These are phyloP conservation scores for Phoenix roebelenii DNA, from an alignment of 176 grass and related monocot species.

Conservation along the genomic window DNA sequence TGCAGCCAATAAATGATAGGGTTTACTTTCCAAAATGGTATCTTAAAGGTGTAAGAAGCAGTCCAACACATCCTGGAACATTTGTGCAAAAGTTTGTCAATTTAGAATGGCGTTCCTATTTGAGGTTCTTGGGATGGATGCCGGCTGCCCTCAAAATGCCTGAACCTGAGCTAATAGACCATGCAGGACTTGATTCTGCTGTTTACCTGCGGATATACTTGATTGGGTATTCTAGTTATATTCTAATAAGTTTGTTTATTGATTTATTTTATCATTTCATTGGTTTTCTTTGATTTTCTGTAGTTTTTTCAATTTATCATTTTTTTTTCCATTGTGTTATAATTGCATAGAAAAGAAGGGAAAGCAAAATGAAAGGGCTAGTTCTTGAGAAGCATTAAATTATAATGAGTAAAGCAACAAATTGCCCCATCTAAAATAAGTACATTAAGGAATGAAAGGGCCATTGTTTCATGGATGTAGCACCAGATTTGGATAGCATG, in stretches of 20 bases:
- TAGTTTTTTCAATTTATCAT: constrained; percentile 1
- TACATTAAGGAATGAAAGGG: too few species aligned
- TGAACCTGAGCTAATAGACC: constrained; percentile 88
- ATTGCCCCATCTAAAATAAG: too few species aligned
- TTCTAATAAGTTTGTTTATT: neutral
- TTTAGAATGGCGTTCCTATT: constrained; percentile 78
- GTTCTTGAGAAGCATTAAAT: too few species aligned
- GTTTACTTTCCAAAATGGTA: constrained; percentile 99
- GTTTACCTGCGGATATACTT: constrained; percentile 96
- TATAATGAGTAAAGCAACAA: too few species aligned
- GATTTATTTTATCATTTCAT: constrained; percentile 7
- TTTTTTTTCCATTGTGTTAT: neutral
- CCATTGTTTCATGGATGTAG: too few species aligned
- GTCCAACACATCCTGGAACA: constrained; percentile 50
- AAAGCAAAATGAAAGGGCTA: too few species aligned
- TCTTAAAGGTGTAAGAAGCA: constrained; percentile 85
- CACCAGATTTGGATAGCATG: too few species aligned
- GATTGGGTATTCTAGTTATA: constrained; percentile 45
- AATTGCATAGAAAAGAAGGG: too few species aligned
- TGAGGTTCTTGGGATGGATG: constrained; percentile 90
- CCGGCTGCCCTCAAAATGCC: constrained; percentile 94
- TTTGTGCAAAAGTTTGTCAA: constrained; percentile 86
- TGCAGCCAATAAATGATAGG: constrained; percentile 96
- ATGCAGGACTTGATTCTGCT: constrained; percentile 93
- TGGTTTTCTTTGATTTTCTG: constrained; percentile 1